Conservation (phyloP, 768 basidiomycete genomes). For the Russula vinacea region DNA sequence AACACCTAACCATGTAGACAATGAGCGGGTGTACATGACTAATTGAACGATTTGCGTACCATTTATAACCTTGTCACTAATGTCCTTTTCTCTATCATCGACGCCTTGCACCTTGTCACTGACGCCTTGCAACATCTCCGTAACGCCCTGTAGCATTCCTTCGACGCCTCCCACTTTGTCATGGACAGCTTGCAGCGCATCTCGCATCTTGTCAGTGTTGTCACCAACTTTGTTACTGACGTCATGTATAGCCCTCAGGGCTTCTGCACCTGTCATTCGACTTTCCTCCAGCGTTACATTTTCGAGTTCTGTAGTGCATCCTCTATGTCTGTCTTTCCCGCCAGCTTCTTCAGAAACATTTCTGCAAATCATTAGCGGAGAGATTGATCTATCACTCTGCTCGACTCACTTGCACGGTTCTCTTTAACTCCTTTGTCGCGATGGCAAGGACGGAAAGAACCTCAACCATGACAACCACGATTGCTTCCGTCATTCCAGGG, state of each 20-base stretch:
- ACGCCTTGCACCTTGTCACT: background rate
- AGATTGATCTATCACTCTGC: too few species aligned
- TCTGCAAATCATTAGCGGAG: background rate
- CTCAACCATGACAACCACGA: background rate
- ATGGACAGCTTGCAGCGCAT: background rate
- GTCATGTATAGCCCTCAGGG: background rate
- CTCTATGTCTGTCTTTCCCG: background rate
- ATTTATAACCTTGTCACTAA: background rate
- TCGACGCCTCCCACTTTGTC: background rate
- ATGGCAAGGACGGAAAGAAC: background rate
- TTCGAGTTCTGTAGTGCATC: background rate
- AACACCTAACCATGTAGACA: background rate
- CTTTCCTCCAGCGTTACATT: constrained; percentile 3
- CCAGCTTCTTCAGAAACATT: background rate
- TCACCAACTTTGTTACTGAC: background rate
- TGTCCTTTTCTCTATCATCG: background rate
- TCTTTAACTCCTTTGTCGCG: background rate
- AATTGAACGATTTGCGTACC: background rate
- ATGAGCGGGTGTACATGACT: background rate
- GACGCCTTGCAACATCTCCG: too few species aligned
- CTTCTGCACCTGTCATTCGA: background rate
- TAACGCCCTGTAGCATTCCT: too few species aligned
- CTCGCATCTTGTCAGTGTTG: background rate
- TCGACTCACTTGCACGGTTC: background rate
- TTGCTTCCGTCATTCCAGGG: background rate